Percentiles rank a stretch among this genome's conserved stretches.
Conservation (phyloP, 2,329 filamentous ascomycete genomes). For the Arthroderma sp. region DNA sequence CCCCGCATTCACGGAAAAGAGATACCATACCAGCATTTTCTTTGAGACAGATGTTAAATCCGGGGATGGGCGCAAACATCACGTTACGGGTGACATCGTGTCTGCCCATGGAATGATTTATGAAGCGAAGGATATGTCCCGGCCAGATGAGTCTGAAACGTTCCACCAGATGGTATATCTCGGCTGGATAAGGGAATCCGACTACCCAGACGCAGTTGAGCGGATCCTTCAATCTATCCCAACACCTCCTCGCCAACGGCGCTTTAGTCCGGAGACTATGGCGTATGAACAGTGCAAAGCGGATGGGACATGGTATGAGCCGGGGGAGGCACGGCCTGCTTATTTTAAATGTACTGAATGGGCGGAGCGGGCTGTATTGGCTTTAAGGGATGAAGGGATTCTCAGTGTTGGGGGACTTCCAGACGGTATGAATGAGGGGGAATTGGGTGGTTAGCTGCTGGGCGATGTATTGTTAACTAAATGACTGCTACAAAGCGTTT, state of each 20-base stretch:
- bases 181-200: background rate
- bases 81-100: slow-evolving; percentile 1
- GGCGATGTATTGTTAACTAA: no score
- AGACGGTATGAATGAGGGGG: no score
- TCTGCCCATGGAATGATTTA: slow-evolving; percentile 1
- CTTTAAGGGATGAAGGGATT: background rate
- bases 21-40: background rate
- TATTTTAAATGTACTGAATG: slow-evolving; percentile 1
- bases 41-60: background rate
- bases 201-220: background rate
- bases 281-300: background rate
- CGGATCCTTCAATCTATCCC: background rate
- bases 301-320: background rate
- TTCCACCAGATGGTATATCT: background rate
- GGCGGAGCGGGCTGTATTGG: background rate
- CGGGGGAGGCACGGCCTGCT: background rate
- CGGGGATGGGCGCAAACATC: background rate
- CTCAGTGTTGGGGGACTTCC: background rate
- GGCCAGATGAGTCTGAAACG: background rate
- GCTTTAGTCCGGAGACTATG: background rate
- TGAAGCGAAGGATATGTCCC: background rate
- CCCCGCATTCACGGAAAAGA: background rate
- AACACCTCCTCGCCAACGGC: background rate
- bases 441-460: no score
- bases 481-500: no score